Percentiles rank a stretch among this genome's conserved stretches.
Conservation (phyloP, 371 early-diverging fungal genomes). For the Mucor circinelloides region DNA sequence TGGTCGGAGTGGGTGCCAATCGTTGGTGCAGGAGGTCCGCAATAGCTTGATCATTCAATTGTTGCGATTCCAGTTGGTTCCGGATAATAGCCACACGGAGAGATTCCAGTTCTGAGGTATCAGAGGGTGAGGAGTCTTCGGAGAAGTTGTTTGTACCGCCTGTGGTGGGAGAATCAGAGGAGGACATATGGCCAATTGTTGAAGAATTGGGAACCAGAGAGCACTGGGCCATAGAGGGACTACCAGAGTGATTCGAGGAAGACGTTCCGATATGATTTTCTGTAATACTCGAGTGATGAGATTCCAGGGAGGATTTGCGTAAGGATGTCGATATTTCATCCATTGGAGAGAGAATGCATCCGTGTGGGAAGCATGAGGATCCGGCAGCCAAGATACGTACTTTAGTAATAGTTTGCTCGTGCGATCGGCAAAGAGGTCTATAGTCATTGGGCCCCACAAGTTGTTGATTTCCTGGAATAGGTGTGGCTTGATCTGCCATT, state of each 20-base stretch:
- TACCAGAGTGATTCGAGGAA: slow-evolving; percentile 9
- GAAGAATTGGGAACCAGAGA: slow-evolving; percentile 26
- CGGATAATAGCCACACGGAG: slow-evolving; percentile 18
- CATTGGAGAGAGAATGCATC: slow-evolving; percentile 15
- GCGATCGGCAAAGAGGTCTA: slow-evolving; percentile 21
- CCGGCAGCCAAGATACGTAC: slow-evolving; percentile 21
- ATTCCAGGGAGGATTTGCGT: slow-evolving; percentile 16
- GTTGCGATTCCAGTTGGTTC: neutral
- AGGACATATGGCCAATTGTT: neutral
- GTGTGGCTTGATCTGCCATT: too few species aligned
- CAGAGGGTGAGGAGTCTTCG: neutral
- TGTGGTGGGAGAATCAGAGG: slow-evolving; percentile 2
- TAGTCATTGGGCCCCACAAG: slow-evolving; percentile 8
- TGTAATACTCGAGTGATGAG: slow-evolving; percentile 4
- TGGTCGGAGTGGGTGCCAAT: neutral
- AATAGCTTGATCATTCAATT: neutral
- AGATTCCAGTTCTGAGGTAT: slow-evolving; percentile 15
- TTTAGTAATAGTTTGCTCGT: slow-evolving; percentile 13
- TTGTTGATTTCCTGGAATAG: too few species aligned
- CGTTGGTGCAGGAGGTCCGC: neutral
- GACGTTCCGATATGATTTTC: slow-evolving; percentile 7
- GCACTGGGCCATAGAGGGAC: slow-evolving; percentile 14
- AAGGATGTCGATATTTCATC: neutral
- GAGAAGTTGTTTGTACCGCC: neutral
- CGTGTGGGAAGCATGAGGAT: neutral